Percentiles rank a stretch among this genome's conserved stretches.
phyloP scores from a whole-genome alignment of 2,329 filamentous ascomycete species.

The Exophiala oligosperma region DNA sequence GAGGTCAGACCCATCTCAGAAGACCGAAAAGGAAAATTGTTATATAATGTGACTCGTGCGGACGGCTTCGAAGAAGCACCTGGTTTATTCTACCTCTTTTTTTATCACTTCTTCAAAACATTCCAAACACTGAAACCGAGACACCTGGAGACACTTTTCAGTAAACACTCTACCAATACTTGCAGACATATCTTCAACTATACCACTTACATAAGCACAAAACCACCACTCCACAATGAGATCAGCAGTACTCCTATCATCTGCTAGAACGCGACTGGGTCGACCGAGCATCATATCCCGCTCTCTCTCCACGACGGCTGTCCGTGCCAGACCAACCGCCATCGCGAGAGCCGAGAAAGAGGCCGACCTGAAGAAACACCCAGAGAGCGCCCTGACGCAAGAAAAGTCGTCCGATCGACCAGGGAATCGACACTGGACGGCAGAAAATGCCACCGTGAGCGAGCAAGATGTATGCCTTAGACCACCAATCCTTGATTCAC shows the following conservation, averaged over 20 bases:
- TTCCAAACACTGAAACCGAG: no score
- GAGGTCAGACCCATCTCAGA: no score
- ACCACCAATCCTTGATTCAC: background rate
- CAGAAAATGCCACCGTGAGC: conserved; percentile 20
- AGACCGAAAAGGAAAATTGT: no score
- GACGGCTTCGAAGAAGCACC: no score
- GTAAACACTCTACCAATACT: no score
- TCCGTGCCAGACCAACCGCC: conserved; percentile 14
- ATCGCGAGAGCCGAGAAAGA: conserved; percentile 16
- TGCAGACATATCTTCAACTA: no score
- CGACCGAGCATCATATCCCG: background rate
- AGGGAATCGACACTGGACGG: conserved; percentile 21
- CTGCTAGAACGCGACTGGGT: background rate
- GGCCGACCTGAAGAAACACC: conserved; percentile 19
- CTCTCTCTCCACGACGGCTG: background rate
- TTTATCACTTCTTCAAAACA: no score
- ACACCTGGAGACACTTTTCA: no score
- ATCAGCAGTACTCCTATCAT: background rate
- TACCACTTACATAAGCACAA: no score
- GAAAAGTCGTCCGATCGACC: conserved; percentile 18
- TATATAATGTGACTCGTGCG: no score
- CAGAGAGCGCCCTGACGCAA: conserved; percentile 17
- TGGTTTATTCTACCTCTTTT: no score
- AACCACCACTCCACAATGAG: background rate
- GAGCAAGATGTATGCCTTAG: conserved; percentile 19